These are phyloP conservation scores for Cladosporium sp. DNA, from an alignment of 2,329 filamentous ascomycete genomes.

Conservation along the genomic window DNA sequence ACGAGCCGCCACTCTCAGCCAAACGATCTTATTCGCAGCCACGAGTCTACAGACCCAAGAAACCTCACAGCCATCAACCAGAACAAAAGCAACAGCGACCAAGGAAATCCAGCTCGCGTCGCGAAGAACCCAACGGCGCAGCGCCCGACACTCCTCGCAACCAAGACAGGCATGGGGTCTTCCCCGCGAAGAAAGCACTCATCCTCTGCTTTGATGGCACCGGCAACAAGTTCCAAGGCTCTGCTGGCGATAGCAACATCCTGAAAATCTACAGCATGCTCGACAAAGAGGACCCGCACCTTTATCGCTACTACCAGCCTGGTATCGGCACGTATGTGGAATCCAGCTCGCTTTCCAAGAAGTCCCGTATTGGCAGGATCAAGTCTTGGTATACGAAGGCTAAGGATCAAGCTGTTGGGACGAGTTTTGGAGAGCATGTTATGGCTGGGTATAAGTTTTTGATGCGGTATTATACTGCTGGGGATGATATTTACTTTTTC, in stretches of 20 bases:
- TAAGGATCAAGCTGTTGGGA: conserved; percentile 78
- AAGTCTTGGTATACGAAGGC: conserved; percentile 70
- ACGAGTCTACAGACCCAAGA: conserved; percentile 11
- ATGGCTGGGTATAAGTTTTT: conserved; percentile 72
- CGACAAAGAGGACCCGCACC: conserved; percentile 62
- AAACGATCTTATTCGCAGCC: conserved; percentile 14
- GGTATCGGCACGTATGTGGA: conserved; percentile 75
- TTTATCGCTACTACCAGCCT: conserved; percentile 66
- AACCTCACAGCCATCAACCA: not conserved
- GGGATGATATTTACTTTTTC: conserved; percentile 40
- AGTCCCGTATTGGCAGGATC: conserved; percentile 55
- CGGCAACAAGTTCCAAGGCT: conserved; percentile 47
- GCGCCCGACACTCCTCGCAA: not conserved
- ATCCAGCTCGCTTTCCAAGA: conserved; percentile 61
- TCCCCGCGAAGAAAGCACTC: conserved; percentile 16
- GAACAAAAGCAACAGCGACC: not conserved
- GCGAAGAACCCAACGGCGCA: not conserved
- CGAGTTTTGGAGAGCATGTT: conserved; percentile 79
- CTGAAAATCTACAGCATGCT: conserved; percentile 74
- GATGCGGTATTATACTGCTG: conserved; percentile 37
- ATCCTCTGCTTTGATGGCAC: conserved; percentile 45
- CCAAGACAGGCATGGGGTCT: not conserved
- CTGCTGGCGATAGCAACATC: conserved; percentile 49
- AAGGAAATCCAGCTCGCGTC: not conserved
- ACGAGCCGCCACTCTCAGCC: not conserved